These are phyloP conservation scores for Ophiosphaerella narmari DNA, from an alignment of 2,329 filamentous ascomycete species.

Conservation along the genomic window DNA sequence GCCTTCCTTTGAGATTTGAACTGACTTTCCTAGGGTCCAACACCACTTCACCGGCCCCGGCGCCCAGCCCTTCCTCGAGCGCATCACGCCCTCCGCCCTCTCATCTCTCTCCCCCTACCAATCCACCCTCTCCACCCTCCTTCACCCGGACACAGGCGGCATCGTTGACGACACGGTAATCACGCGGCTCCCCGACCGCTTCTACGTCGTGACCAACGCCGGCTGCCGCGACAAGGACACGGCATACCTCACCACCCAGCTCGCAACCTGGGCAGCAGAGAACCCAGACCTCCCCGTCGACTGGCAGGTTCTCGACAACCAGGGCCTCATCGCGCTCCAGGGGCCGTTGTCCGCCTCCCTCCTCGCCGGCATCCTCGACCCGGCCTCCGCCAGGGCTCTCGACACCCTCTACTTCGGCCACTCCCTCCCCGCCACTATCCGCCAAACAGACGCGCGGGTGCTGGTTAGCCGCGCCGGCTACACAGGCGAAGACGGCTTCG, in stretches of 20 bases:
- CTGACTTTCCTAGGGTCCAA: conserved; percentile 62
- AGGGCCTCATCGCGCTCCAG: conserved; percentile 86
- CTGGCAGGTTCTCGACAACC: conserved; percentile 72
- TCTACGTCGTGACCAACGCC: conserved; percentile 95
- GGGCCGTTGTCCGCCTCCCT: conserved; percentile 77
- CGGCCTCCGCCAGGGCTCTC: conserved; percentile 44
- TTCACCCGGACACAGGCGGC: conserved; percentile 76
- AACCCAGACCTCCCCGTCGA: conserved; percentile 54
- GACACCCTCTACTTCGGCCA: conserved; percentile 81
- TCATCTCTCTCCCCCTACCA: conserved; percentile 66
- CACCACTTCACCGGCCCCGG: conserved; percentile 82
- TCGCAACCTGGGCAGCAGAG: conserved; percentile 57
- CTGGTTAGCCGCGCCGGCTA: conserved; percentile 90
- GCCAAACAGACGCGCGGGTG: conserved; percentile 59
- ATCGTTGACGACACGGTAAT: conserved; percentile 96
- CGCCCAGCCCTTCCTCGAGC: conserved; percentile 80
- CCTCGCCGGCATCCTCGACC: conserved; percentile 66
- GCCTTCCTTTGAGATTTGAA: no score
- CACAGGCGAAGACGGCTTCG: conserved; percentile 97
- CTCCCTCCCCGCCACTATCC: conserved; percentile 68
- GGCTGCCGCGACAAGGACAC: conserved; percentile 89
- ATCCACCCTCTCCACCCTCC: conserved; percentile 81
- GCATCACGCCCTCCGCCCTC: conserved; percentile 78
- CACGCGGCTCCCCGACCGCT: conserved; percentile 68
- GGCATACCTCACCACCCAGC: conserved; percentile 72